Evolutionary conservation across 768 basidiomycete genomes (phyloP), one percentile per base, ranked within the genome.

Genomic region (Russula foetens): DNA sequence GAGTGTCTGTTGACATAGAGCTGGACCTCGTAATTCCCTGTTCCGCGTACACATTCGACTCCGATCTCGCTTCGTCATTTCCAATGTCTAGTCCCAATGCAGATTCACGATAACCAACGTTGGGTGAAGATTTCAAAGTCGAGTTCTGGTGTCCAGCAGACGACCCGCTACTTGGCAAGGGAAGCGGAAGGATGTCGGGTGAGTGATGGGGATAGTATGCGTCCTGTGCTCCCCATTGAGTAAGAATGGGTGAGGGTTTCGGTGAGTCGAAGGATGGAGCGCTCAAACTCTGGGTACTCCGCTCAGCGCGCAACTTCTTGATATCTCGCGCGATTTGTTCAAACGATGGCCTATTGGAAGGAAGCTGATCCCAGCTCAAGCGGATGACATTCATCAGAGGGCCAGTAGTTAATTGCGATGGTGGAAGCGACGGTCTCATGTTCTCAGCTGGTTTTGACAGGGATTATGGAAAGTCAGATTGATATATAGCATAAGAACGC

Each of bases 301-400:
- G 71, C n/a, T 67, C 72, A 44, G 71, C 75, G 49, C 80, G 75
- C 33, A 84, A 67, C 29, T 68, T 71, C 66, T 78, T 76, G 54
- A 88, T 65, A 15, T 76, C 76, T 7, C 68, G 62, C 2, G 79
- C 78, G 28, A 87, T 73, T 28, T 72, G 66, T 19, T 74, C 69
- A 66, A 90, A 90, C 0, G 75, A 60, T 4, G 83, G 82, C 0
- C 88, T 78, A n/a, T 66, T 60, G 7, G 68, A 65, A 1, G 85
- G 81, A 53, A 82, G 75, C 2, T 71, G 74, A 47, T 76, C 71
- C 88, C 88, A 91, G 64, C 84, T 85, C 4, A 67, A 44, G 12
- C 72, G 71, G 24, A 91, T 71, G 49, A 87, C 72, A 9, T 77
- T 71, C 66, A 74, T 73, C 44, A 77, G 70, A 1, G 69, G 69